Base-by-base conservation (phyloP, 345 rosid genomes). In the Sonneratia alba region DNA sequence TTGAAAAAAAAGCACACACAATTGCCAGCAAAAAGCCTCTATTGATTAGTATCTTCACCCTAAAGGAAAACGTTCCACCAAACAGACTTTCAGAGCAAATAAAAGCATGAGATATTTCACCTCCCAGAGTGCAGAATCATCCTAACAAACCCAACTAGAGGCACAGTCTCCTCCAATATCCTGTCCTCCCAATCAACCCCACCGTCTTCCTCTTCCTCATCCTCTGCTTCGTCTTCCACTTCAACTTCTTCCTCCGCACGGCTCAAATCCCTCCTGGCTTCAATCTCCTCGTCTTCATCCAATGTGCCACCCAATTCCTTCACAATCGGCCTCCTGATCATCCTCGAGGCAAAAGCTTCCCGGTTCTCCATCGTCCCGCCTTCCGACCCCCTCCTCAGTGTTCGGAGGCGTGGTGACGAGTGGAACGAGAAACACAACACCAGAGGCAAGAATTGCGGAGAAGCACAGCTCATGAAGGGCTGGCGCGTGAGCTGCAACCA, bases 131-230 rank as follows among this genome's bases (percentile, higher is more conserved):
- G 98, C 77, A 95, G 83, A 84, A 95, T 81, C 98, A 88, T 90
- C 73, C 99, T 84, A 24, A 86, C 97, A 72, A 92, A 89, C 24
- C 96, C 94, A 73, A 90, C 97, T 67, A 95, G 91, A 67, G 99
- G 99, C 71, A 88, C 96, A 0, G 99, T 95, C 70, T 88, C 98
- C 80, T 89, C 89, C 73, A 95, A 82, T 76, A 95, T 92, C 81
- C 80, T 83, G 66, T 90, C 96, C 82, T 95, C 99, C 92, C 92
- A 89, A 75, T 87, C 96, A 49, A 78, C 69, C 91, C 81, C 81
- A 16, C 76, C 84, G 7, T 74, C 83, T 22, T 75, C 87, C 45
- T 42, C 45, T 42, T 42, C 45, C 16, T 77, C 87, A 21, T 76
- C 79, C 37, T 68, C 75, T 21, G 67, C 76, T 11, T 42, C 69